Evolutionary conservation across 2,329 filamentous ascomycete genomes (phyloP).

Genomic region (Neoscytalidium dimidiatum): DNA sequence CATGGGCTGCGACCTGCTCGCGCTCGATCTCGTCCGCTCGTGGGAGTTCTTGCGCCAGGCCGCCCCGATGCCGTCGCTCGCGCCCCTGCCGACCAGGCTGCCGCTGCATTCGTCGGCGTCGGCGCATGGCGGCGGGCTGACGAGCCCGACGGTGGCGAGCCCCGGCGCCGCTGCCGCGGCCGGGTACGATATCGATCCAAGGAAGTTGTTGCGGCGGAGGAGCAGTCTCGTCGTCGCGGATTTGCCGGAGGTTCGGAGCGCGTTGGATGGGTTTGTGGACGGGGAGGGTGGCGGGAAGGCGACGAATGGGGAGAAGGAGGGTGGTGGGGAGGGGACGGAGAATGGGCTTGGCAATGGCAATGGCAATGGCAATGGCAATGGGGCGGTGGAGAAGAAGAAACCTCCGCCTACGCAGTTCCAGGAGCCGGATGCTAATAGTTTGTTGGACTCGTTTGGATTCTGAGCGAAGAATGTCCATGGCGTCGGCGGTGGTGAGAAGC

Average conservation of each 20-base stretch:
- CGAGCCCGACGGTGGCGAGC: conserved; percentile 26
- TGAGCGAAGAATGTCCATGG: conserved; percentile 49
- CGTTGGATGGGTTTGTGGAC: conserved; percentile 21
- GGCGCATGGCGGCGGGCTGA: neutral
- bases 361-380: conserved; percentile 38
- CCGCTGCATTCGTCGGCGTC: neutral
- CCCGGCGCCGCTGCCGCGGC: conserved; percentile 26
- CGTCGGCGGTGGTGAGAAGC: too few relatives aligned
- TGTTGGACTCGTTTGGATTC: conserved; percentile 93
- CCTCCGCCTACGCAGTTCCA: conserved; percentile 77
- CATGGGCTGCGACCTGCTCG: conserved; percentile 91
- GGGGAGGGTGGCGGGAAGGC: conserved; percentile 21
- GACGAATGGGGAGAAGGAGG: conserved; percentile 22
- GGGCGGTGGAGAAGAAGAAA: conserved; percentile 50
- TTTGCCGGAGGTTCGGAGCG: conserved; percentile 48
- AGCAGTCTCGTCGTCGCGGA: conserved; percentile 82
- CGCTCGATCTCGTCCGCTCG: conserved; percentile 78
- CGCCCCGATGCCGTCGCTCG: conserved; percentile 23
- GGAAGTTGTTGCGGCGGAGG: conserved; percentile 68
- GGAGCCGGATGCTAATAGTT: conserved; percentile 85
- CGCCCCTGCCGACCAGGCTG: conserved; percentile 25
- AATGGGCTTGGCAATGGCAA: conserved; percentile 45
- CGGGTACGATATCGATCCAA: conserved; percentile 56
- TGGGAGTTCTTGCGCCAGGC: conserved; percentile 75
- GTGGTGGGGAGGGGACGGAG: conserved; percentile 33